Conservation (phyloP, 2,329 filamentous ascomycete genomes). For the Alternaria alternata region DNA sequence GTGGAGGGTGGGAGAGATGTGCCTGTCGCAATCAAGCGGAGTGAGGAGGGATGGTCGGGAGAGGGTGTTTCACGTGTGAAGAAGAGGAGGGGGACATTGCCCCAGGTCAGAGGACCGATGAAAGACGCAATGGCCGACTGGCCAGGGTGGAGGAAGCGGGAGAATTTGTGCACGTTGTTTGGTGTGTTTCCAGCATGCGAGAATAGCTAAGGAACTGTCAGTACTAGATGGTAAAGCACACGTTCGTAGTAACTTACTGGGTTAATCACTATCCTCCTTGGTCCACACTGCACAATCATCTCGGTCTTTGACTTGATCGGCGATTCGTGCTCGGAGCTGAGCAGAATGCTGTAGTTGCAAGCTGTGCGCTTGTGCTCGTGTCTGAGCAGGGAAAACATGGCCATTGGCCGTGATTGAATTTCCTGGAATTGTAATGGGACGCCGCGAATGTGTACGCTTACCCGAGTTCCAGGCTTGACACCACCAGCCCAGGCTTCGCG, state of each 20-base stretch:
- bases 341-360: slow-evolving; percentile 83
- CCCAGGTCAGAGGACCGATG: slow-evolving; percentile 91
- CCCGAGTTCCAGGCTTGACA: slow-evolving; percentile 81
- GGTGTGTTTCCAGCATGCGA: slow-evolving; percentile 88
- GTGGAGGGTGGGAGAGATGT: slow-evolving; percentile 81
- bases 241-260: slow-evolving; percentile 56
- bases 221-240: slow-evolving; percentile 6
- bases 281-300: slow-evolving; percentile 88
- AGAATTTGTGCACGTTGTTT: slow-evolving; percentile 97
- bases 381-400: slow-evolving; percentile 84
- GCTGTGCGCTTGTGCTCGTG: slow-evolving; percentile 96
- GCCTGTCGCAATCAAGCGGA: slow-evolving; percentile 84
- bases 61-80: slow-evolving; percentile 70
- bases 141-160: slow-evolving; percentile 89
- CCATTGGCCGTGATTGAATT: slow-evolving; percentile 66
- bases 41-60: slow-evolving; percentile 42
- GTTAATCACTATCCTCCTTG: slow-evolving; percentile 85
- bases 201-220: slow-evolving; percentile 64
- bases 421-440: slow-evolving; percentile 64
- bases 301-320: slow-evolving; percentile 93
- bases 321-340: slow-evolving; percentile 76
- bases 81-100: slow-evolving; percentile 86
- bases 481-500: slow-evolving; percentile 90
- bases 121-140: slow-evolving; percentile 89
- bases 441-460: slow-evolving; percentile 76